A percentile compares a stretch with the other conserved stretches of the same genome.
Evolutionary conservation across 2,329 filamentous ascomycete genomes (phyloP).

Genomic region (Neonectria neomacrospora): DNA sequence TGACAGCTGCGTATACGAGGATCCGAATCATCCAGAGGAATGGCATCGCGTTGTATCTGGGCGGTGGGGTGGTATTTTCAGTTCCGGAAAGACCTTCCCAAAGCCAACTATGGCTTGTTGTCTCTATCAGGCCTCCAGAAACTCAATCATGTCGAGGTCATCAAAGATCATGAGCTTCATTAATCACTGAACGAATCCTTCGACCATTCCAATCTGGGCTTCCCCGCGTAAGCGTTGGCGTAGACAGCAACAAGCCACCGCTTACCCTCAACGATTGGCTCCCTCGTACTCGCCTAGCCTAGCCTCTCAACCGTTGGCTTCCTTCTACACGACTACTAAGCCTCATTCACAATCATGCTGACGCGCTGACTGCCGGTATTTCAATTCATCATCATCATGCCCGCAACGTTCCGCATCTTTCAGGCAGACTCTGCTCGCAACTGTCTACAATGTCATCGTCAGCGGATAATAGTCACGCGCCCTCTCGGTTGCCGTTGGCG

Average conservation of each 20-base stretch:
- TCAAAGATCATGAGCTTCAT: background rate
- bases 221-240: too few species aligned
- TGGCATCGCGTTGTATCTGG: conserved; percentile 7
- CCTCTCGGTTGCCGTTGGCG: background rate
- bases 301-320: too few species aligned
- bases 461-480: background rate
- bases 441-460: background rate
- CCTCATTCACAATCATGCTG: background rate
- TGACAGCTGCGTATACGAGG: background rate
- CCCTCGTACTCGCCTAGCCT: too few species aligned
- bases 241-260: too few species aligned
- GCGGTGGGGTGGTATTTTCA: background rate
- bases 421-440: background rate
- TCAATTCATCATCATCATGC: background rate
- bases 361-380: background rate
- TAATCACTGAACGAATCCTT: background rate
- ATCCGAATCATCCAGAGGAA: conserved; percentile 4
- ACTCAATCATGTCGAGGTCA: conserved; percentile 2
- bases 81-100: conserved; percentile 8
- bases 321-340: too few species aligned
- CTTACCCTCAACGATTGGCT: too few species aligned
- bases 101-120: conserved; percentile 19
- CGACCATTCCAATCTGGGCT: too few species aligned
- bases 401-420: background rate
- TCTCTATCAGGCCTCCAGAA: background rate